Evolutionary conservation across 805 yeast genomes (phyloP).

Genomic region (Candida fluviatilis): DNA sequence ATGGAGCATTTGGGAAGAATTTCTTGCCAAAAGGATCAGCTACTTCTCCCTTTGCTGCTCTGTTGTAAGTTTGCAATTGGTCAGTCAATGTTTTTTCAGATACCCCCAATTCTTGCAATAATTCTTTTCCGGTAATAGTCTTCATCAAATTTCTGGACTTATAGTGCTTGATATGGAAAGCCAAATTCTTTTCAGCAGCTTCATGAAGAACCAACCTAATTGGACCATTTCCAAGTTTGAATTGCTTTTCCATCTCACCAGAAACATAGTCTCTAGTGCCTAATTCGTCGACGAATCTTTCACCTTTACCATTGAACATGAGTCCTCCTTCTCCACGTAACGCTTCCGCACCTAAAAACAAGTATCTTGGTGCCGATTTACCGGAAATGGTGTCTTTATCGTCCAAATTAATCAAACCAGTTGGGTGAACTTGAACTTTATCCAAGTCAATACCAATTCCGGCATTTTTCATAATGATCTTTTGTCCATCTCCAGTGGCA

Average conservation of each 20-base stretch:
- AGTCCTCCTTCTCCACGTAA: constrained; percentile 65
- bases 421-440: constrained; percentile 65
- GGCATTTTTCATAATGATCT: constrained; percentile 46
- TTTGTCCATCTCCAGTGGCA: constrained; percentile 63
- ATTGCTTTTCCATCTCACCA: constrained; percentile 48
- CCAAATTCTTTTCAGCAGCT: constrained; percentile 41
- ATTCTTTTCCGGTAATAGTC: constrained; percentile 39
- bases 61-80: constrained; percentile 39
- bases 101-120: constrained; percentile 37
- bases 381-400: constrained; percentile 43
- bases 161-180: constrained; percentile 54
- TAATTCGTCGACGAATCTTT: constrained; percentile 57
- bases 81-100: constrained; percentile 21
- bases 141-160: constrained; percentile 52
- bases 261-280: constrained; percentile 59
- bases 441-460: constrained; percentile 61
- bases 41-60: constrained; percentile 37
- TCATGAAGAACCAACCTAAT: constrained; percentile 48
- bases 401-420: constrained; percentile 51
- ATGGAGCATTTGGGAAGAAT: constrained; percentile 47
- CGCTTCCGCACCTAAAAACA: constrained; percentile 63
- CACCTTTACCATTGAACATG: constrained; percentile 47
- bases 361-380: constrained; percentile 41
- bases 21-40: constrained; percentile 43
- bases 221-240: constrained; percentile 39